phyloP scores from a whole-genome alignment of 2,329 filamentous ascomycete genomes.

The Claviceps sp. region DNA sequence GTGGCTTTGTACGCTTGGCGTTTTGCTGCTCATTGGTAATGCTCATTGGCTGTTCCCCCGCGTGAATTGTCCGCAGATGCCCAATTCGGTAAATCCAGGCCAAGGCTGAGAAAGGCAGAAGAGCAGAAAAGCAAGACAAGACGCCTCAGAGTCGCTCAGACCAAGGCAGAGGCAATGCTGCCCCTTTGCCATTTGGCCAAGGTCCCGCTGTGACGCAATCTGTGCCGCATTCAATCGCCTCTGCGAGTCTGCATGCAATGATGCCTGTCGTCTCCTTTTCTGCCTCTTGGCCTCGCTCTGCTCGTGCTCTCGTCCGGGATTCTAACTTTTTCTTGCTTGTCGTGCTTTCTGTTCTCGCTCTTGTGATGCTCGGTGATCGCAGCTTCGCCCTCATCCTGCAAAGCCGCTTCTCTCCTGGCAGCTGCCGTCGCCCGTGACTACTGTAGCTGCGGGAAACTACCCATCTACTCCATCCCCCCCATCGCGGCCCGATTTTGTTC shows the following conservation, averaged over 20 bases:
- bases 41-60: too few species aligned
- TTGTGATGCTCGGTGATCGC: neutral
- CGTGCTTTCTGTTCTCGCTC: neutral
- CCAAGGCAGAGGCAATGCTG: too few species aligned
- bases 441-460: neutral
- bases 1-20: too few species aligned
- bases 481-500: neutral
- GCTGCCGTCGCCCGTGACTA: neutral
- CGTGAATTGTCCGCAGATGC: too few species aligned
- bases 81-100: too few species aligned
- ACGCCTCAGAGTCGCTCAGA: too few species aligned
- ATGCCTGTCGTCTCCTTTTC: neutral
- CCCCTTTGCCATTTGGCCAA: neutral
- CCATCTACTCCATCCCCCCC: neutral
- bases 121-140: too few species aligned
- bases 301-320: neutral
- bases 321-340: neutral
- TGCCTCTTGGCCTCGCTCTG: neutral
- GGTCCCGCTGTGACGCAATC: conserved; percentile 1
- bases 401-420: neutral
- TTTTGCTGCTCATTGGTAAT: too few species aligned
- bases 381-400: neutral
- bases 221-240: conserved; percentile 4
- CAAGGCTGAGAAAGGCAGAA: too few species aligned
- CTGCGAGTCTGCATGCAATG: neutral